Conservation (phyloP, 179 eudicot genomes). For the Beta lomatogona region DNA sequence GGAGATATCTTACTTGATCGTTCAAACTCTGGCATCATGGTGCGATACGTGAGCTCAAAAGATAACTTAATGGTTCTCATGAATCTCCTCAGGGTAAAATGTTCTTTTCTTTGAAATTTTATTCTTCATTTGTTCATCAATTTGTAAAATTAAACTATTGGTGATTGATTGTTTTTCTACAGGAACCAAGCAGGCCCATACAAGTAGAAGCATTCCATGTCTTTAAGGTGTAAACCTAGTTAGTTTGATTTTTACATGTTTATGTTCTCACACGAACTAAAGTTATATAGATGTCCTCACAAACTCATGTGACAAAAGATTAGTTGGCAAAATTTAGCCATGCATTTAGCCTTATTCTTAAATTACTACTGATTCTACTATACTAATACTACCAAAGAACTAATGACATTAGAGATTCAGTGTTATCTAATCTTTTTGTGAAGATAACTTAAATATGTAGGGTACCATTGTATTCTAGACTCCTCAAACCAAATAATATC, state of each 20-base stretch:
- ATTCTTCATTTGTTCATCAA: neutral
- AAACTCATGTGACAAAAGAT: too few relatives aligned
- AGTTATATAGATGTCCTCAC: too few relatives aligned
- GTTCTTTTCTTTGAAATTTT: neutral
- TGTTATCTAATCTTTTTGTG: too few relatives aligned
- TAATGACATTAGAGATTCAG: too few relatives aligned
- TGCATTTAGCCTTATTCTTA: too few relatives aligned
- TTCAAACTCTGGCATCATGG: slow-evolving; percentile 56
- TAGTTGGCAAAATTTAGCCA: too few relatives aligned
- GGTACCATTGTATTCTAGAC: too few relatives aligned
- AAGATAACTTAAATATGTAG: too few relatives aligned
- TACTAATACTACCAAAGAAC: too few relatives aligned
- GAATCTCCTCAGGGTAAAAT: slow-evolving; percentile 70
- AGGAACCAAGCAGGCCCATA: slow-evolving; percentile 70
- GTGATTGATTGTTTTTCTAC: slow-evolving; percentile 17
- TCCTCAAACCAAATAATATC: too few relatives aligned
- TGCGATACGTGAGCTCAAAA: slow-evolving; percentile 66
- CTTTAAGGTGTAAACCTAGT: slow-evolving; percentile 52
- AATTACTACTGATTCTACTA: too few relatives aligned
- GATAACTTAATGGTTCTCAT: slow-evolving; percentile 64
- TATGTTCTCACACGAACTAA: neutral
- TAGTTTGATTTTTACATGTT: neutral
- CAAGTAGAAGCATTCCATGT: slow-evolving; percentile 72
- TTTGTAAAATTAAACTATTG: neutral
- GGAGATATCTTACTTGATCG: slow-evolving; percentile 73